Conservation (phyloP, 257 asterid species). For the Solanum bulbocastanum region DNA sequence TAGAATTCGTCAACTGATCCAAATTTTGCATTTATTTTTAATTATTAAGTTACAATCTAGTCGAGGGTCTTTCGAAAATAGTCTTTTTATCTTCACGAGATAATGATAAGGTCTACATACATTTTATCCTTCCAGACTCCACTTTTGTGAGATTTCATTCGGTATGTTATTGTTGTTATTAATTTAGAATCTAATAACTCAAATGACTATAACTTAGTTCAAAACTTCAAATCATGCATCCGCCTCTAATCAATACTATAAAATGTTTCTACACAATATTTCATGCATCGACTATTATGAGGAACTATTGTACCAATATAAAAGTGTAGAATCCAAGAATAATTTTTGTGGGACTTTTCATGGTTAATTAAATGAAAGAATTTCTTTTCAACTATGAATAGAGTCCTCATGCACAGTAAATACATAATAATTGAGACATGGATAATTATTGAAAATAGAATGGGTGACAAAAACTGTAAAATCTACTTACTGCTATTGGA, state of each 20-base stretch:
- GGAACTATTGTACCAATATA: not conserved
- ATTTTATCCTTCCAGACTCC: no score
- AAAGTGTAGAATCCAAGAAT: not conserved
- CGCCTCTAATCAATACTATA: not conserved
- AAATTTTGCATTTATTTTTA: not conserved
- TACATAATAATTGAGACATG: not conserved
- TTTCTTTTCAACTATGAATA: not conserved
- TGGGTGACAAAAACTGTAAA: not conserved
- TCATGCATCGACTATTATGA: not conserved
- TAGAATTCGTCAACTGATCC: not conserved
- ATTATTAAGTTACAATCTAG: no score
- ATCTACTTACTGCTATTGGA: not conserved
- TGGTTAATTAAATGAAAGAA: not conserved
- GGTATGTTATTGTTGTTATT: no score
- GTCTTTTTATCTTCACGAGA: no score
- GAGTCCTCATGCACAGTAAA: not conserved
- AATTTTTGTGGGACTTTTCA: not conserved
- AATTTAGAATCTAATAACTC: not conserved
- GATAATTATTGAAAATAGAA: not conserved
- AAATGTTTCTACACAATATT: not conserved
- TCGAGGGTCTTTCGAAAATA: no score
- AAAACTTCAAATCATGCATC: not conserved
- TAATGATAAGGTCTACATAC: no score
- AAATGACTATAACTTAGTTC: not conserved
- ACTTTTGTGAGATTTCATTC: no score